Evolutionary conservation across 2,329 filamentous ascomycete genomes (phyloP), one percentile per base, ranked within the genome.

Genomic region (Neofusicoccum umdonicola): DNA sequence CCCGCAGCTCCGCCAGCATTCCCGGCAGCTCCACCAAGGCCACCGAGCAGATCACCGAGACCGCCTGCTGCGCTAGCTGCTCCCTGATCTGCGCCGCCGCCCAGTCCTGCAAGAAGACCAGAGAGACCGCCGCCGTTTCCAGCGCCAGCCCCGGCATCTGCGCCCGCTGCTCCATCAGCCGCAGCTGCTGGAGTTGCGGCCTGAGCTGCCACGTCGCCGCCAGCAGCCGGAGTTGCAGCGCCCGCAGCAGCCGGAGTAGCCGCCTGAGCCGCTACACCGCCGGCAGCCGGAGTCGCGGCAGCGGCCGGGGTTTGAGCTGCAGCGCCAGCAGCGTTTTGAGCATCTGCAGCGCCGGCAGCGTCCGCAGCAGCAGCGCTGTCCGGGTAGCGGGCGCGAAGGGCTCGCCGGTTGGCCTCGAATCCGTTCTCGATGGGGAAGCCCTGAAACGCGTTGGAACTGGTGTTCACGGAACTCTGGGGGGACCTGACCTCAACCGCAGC

Each of bases 371-470:
- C 37, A 3, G 54, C 54, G 4, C 37, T 39, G 4, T 19, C 19
- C 1, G 39, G 54, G 54, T 44, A 58, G 15, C 54, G 54, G 54
- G 41, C 54, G 34, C 41, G 54, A 17, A 58, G 54, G 2, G 54
- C 54, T 19, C 31, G 12, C 11, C 54, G 54, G 54, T 58, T 58
- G 13, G 54, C 54, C 13, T 44, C 54, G 15, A 58, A n/a, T 13
- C 41, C 54, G 41, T 58, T 31, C 22, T 58, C 54, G 54, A 31
- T 42, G n/a, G 54, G 41, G 13, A 58, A 11, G 9, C 27, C 39
- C 54, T 58, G 54, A 8, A 58, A 11, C 44, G 9, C 11, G 54
- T 58, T 58, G 54, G 54, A 44, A 58, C 22, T 58, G 39, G 22
- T 58, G 15, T 58, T 22, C 39, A 31, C 22, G 22, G 27, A 35